A percentile compares a stretch with the other conserved stretches of the same genome.
phyloP scores from a whole-genome alignment of 495 filamentous ascomycete genomes.

The Xylaria telfairii region DNA sequence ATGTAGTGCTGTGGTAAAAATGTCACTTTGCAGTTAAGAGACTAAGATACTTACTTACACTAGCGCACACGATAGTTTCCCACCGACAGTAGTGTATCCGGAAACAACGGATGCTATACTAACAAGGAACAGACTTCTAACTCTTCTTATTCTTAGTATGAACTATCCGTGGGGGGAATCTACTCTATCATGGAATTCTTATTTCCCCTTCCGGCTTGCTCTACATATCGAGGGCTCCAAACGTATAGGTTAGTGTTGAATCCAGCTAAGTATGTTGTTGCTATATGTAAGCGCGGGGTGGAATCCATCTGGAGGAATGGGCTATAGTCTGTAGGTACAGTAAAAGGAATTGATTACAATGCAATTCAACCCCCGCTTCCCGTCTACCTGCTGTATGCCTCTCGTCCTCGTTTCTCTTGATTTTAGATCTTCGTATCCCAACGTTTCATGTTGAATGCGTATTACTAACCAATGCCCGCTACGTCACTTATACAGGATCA shows the following conservation, averaged over 20 bases:
- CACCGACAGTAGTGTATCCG: background rate
- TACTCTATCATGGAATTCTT: slow-evolving; percentile 2
- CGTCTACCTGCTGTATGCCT: too few species aligned
- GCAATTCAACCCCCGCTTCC: background rate
- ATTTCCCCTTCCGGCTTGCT: background rate
- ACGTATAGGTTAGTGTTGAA: too few species aligned
- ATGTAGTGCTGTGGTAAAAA: too few species aligned
- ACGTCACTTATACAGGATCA: slow-evolving; percentile 24
- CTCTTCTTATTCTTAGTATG: background rate
- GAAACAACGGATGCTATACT: slow-evolving; percentile 12
- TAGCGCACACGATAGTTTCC: background rate
- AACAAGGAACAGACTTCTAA: background rate
- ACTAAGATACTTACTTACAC: background rate
- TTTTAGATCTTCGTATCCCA: background rate
- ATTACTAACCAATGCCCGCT: background rate
- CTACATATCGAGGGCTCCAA: background rate
- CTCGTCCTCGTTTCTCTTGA: background rate
- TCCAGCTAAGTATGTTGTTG: too few species aligned
- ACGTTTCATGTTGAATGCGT: background rate
- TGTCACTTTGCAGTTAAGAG: background rate
- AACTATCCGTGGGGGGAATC: background rate
- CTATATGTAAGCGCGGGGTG: too few species aligned
- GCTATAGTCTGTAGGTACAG: background rate
- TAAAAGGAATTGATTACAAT: background rate
- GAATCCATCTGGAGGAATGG: too few species aligned